Evolutionary conservation across 2,329 filamentous ascomycete genomes (phyloP).

Genomic region (Lithohypha guttulata): DNA sequence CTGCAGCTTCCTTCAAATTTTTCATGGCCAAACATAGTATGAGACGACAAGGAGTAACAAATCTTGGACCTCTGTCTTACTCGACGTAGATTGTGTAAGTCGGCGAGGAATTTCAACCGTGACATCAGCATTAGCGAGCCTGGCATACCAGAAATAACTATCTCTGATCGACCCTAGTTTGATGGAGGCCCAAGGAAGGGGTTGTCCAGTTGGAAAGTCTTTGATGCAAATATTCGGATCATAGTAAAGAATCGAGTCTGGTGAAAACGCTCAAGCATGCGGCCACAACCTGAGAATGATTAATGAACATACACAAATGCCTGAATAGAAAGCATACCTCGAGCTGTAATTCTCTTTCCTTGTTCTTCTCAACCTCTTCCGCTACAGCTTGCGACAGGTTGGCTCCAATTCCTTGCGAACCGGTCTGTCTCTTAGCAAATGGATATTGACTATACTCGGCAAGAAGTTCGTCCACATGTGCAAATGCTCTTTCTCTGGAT

Average conservation of each 20-base stretch:
- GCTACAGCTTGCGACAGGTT: constrained; percentile 79
- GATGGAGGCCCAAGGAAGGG: too few relatives aligned
- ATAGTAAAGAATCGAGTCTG: constrained; percentile 89
- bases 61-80: too few relatives aligned
- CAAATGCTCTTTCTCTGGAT: constrained; percentile 84
- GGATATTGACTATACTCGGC: constrained; percentile 97
- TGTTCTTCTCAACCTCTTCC: constrained; percentile 75
- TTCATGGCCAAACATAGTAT: too few relatives aligned
- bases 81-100: too few relatives aligned
- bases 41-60: too few relatives aligned
- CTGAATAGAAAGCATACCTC: constrained; percentile 59
- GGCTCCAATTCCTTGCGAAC: constrained; percentile 74
- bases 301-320: too few relatives aligned
- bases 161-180: too few relatives aligned
- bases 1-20: too few relatives aligned
- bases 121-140: too few relatives aligned
- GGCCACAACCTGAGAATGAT: constrained; percentile 70
- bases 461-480: constrained; percentile 89
- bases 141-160: too few relatives aligned
- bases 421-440: constrained; percentile 69
- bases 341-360: constrained; percentile 90
- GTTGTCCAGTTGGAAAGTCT: too few relatives aligned
- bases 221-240: constrained; percentile 18
- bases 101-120: too few relatives aligned
- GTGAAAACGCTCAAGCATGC: constrained; percentile 97